Conservation (phyloP, 2,329 filamentous ascomycete species). For the Claviceps sp. region DNA sequence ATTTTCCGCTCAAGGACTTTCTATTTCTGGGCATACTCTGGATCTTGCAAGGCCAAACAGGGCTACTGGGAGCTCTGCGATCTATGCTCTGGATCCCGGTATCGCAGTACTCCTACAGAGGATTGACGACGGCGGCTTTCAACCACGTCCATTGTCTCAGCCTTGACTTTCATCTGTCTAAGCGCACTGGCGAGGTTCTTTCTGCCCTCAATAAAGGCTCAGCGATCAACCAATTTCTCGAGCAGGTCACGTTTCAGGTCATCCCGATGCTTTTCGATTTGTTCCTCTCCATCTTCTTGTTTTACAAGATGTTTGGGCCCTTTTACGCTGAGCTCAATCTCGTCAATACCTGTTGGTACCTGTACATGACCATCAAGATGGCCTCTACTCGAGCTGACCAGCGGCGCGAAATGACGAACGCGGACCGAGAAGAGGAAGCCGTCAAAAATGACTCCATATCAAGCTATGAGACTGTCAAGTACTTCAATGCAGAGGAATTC, state of each 20-base stretch:
- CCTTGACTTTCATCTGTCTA: conserved; percentile 90
- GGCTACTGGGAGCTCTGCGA: conserved; percentile 69
- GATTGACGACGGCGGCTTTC: conserved; percentile 86
- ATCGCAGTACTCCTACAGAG: conserved; percentile 90
- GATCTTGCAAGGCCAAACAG: conserved; percentile 80
- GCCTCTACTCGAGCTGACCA: conserved; percentile 86
- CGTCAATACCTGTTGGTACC: conserved; percentile 88
- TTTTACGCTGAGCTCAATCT: conserved; percentile 84
- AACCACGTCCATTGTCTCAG: conserved; percentile 94
- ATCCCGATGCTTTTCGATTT: conserved; percentile 90
- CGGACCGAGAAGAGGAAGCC: conserved; percentile 86
- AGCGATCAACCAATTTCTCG: conserved; percentile 90
- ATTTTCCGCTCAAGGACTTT: conserved; percentile 23
- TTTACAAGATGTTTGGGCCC: conserved; percentile 47
- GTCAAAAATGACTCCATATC: conserved; percentile 98
- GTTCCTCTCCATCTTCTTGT: conserved; percentile 64
- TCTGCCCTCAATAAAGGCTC: conserved; percentile 93
- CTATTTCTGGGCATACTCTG: conserved; percentile 48
- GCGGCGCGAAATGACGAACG: conserved; percentile 86
- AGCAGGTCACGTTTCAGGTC: conserved; percentile 92
- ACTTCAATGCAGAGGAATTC: conserved; percentile 74
- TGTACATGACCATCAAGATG: conserved; percentile 93
- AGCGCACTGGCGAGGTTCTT: conserved; percentile 90
- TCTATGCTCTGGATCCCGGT: conserved; percentile 91
- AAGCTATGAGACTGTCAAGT: conserved; percentile 93